Conservation (phyloP, 108 stramenopile species). For the Aurantiochytrium sp. region DNA sequence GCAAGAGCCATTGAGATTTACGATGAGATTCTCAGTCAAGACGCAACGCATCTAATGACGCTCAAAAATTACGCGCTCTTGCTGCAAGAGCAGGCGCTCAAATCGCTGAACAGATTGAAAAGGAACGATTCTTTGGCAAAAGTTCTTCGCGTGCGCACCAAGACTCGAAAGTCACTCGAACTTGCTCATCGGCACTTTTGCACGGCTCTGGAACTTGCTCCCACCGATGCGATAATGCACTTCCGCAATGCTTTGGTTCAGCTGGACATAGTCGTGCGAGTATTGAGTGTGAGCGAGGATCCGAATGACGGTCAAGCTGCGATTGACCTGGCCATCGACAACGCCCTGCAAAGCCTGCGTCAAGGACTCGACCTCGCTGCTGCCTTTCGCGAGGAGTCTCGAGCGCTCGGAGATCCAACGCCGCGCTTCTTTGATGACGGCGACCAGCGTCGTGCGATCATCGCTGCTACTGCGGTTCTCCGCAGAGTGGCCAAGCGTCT, state of each 20-base stretch:
- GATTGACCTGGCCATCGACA: too few species aligned
- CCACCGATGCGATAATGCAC: too few species aligned
- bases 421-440: not conserved
- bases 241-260: too few species aligned
- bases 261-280: too few species aligned
- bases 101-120: not conserved
- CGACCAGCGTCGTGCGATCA: not conserved
- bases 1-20: not conserved
- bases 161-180: too few species aligned
- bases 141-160: too few species aligned
- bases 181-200: too few species aligned
- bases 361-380: not conserved
- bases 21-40: not conserved
- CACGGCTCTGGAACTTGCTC: too few species aligned
- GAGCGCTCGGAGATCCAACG: not conserved
- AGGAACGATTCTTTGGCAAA: not conserved
- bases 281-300: too few species aligned
- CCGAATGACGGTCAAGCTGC: too few species aligned
- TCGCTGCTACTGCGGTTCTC: not conserved
- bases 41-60: not conserved
- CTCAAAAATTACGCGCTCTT: not conserved
- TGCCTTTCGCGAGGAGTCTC: not conserved
- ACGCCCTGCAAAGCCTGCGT: not conserved
- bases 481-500: not conserved
- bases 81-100: not conserved